Percentiles rank a stretch among this genome's conserved stretches.
Conservation (phyloP, 2,329 filamentous ascomycete species). For the Acephala macrosclerotiorum region DNA sequence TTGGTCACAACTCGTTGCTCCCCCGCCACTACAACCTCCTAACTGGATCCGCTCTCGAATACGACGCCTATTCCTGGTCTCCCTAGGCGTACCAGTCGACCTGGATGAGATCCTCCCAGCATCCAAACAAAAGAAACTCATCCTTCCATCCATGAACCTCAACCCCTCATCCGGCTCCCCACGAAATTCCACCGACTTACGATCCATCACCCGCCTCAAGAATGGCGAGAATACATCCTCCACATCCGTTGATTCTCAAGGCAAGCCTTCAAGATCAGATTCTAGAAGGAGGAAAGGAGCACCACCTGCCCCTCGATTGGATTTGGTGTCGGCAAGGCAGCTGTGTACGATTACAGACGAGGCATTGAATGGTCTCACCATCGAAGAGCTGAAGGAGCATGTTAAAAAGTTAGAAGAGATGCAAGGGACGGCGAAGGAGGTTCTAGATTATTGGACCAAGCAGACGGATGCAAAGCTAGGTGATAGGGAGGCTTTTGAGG, state of each 20-base stretch:
- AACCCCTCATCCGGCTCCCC: constrained; percentile 58
- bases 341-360: constrained; percentile 86
- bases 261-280: constrained; percentile 54
- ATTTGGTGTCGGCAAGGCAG: constrained; percentile 79
- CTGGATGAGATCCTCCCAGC: constrained; percentile 96
- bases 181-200: constrained; percentile 62
- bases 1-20: constrained; percentile 95
- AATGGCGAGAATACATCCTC: constrained; percentile 59
- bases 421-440: constrained; percentile 75
- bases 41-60: constrained; percentile 98
- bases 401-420: constrained; percentile 72
- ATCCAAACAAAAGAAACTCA: constrained; percentile 96
- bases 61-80: constrained; percentile 92
- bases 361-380: constrained; percentile 80
- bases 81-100: constrained; percentile 93
- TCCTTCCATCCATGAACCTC: constrained; percentile 79
- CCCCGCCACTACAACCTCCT: constrained; percentile 91
- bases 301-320: constrained; percentile 75
- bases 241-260: constrained; percentile 66
- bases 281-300: constrained; percentile 59
- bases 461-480: constrained; percentile 85
- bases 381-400: constrained; percentile 77
- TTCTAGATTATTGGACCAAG: constrained; percentile 89
- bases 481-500: constrained; percentile 93
- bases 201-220: constrained; percentile 41